Evolutionary conservation across 2,329 filamentous ascomycete genomes (phyloP).

Genomic region (Zelopaecilomyces penicillatus): DNA sequence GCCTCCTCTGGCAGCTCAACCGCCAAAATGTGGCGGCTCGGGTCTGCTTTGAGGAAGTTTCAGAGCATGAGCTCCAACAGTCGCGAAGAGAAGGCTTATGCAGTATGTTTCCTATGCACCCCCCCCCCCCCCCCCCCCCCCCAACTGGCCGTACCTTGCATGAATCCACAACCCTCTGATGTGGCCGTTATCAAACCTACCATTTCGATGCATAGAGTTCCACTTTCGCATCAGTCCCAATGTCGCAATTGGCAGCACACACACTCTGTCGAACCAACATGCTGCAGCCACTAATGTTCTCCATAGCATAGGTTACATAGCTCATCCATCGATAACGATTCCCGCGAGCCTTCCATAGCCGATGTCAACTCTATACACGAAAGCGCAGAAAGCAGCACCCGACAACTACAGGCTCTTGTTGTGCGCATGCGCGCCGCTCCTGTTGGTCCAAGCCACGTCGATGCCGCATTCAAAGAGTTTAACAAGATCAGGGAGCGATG

Average conservation of each 20-base stretch:
- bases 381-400: conserved; percentile 23
- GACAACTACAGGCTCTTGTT: conserved; percentile 27
- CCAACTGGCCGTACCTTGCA: too few species aligned
- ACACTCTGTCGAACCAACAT: too few species aligned
- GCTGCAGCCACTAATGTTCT: too few species aligned
- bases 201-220: too few species aligned
- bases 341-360: conserved; percentile 19
- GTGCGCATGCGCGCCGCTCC: conserved; percentile 28
- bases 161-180: too few species aligned
- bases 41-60: conserved; percentile 13
- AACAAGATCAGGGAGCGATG: conserved; percentile 32
- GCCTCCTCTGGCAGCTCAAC: conserved; percentile 9
- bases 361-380: conserved; percentile 20
- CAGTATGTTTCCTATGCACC: conserved; percentile 7
- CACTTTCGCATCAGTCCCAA: too few species aligned
- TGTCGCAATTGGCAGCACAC: too few species aligned
- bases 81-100: conserved; percentile 13
- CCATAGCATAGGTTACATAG: conserved; percentile 8
- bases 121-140: too few species aligned
- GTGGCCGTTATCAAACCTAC: too few species aligned
- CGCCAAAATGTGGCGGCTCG: conserved; percentile 15
- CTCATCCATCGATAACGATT: conserved; percentile 15
- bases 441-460: conserved; percentile 28
- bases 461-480: conserved; percentile 37
- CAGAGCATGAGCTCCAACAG: conserved; percentile 13